These are phyloP conservation scores for Porogramme epimiltina DNA, from an alignment of 1,284 basidiomycete species.

Conservation along the genomic window DNA sequence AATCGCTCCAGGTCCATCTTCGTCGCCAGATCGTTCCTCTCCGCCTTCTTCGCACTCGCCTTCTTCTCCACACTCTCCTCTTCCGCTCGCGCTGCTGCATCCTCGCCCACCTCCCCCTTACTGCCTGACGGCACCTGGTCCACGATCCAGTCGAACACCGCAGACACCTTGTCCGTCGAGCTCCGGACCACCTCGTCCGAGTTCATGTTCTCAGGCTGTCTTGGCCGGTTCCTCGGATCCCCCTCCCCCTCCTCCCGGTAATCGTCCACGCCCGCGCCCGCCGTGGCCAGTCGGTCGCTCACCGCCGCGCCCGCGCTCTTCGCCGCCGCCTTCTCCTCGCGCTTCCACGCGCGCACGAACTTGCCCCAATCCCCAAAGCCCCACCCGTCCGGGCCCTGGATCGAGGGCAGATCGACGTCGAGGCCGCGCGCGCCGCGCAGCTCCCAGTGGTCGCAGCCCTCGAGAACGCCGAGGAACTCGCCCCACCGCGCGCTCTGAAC, in stretches of 20 bases:
- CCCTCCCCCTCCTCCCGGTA: conserved; percentile 6
- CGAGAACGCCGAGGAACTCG: conserved; percentile 88
- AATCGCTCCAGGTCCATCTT: conserved; percentile 75
- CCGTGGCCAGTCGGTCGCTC: conserved; percentile 23
- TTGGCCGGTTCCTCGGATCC: conserved; percentile 9
- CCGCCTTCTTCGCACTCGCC: conserved; percentile 22
- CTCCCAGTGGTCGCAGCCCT: conserved; percentile 97
- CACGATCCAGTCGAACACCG: conserved; percentile 75
- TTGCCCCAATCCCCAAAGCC: conserved; percentile 60
- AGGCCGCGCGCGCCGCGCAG: conserved; percentile 81
- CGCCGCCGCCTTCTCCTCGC: conserved; percentile 45
- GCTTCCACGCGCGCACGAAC: conserved; percentile 61
- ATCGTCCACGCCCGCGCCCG: conserved; percentile 1
- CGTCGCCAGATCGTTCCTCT: conserved; percentile 51
- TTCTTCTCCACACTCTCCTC: conserved; percentile 10
- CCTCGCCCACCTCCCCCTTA: conserved; percentile 24
- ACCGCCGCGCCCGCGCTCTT: conserved; percentile 26
- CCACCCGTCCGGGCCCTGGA: conserved; percentile 56
- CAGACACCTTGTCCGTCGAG: conserved; percentile 70
- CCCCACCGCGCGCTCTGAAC: conserved; percentile 92
- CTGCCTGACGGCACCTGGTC: conserved; percentile 45
- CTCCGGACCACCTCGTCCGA: conserved; percentile 63
- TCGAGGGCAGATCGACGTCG: conserved; percentile 55
- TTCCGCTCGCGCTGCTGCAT: neutral
- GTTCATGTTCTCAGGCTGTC: conserved; percentile 35